Base-by-base conservation (phyloP, 2,329 filamentous ascomycete species). In the Alternaria burnsii region DNA sequence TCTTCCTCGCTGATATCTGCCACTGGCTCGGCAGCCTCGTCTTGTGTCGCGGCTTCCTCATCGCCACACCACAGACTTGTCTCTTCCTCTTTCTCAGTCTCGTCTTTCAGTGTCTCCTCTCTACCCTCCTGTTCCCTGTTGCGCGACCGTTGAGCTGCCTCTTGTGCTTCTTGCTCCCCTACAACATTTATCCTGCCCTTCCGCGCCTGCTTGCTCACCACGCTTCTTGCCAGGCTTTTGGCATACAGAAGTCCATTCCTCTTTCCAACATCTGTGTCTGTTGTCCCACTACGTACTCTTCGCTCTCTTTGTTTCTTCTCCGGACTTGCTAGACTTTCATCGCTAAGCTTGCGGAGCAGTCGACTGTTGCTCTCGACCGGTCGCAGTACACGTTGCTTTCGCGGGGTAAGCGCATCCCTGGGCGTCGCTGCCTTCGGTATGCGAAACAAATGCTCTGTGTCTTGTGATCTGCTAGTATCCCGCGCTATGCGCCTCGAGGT, bases 331-430 rank as follows among this genome's bases (percentile, higher is more conserved):
- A 76, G 44, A 53, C 70, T 76, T 55, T 76, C 72, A 51, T 71
- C 62, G 22, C 69, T 73, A 22, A 75, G 52, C 52, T 73, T 73
- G 24, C 67, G 58, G 22, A 76, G 55, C 4, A 77, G 58, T 5
- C 68, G 62, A 18, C 71, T 75, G 43, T 78, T 77, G 47, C 72
- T 72, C 28, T 71, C 70, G 8, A 78, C 68, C 9, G 74, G 70
- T 22, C 74, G 66, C n/a, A 78, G 61, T 10, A 74, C 59, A 7
- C 76, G 71, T 59, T 78, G 76, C 50, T 71, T 76, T 26, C 68
- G 71, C 5, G 75, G 72, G 38, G 68, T 71, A 3, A 69, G 59
- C 3, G 47, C 43, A 43, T 63, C 48, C 7, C 10, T 47, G 8
- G 62, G 47, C 10, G 61, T 47, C 4, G 65, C 44, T 16, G 63